These are phyloP conservation scores for Coriolopsis trogii DNA, from an alignment of 1,284 basidiomycete genomes.

Conservation along the genomic window DNA sequence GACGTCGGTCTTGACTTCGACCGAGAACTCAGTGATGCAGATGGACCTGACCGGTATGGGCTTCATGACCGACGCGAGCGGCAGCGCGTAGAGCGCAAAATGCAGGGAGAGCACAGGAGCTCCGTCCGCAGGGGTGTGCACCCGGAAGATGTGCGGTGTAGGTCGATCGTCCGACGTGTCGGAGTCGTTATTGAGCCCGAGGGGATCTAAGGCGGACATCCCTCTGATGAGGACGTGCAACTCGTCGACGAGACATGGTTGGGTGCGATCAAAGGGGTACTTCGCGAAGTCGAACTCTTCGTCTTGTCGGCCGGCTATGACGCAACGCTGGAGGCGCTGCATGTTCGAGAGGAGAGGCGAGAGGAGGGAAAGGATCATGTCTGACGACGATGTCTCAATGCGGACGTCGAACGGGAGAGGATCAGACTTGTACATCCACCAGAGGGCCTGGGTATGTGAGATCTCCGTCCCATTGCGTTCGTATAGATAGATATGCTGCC, in stretches of 20 bases:
- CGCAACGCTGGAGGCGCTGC: constrained; percentile 56
- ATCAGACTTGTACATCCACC: constrained; percentile 56
- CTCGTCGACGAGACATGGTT: constrained; percentile 18
- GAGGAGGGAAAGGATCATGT: constrained; percentile 61
- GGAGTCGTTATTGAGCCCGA: constrained; percentile 18
- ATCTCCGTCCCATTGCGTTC: constrained; percentile 40
- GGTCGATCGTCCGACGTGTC: constrained; percentile 12
- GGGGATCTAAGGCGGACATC: constrained; percentile 16
- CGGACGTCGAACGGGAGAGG: constrained; percentile 59
- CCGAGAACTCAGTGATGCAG: constrained; percentile 52
- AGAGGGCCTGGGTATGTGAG: constrained; percentile 47
- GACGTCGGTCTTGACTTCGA: constrained; percentile 39
- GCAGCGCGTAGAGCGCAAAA: constrained; percentile 47
- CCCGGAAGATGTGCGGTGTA: constrained; percentile 23
- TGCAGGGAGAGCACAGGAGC: constrained; percentile 21
- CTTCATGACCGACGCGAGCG: constrained; percentile 42
- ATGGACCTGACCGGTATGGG: constrained; percentile 59
- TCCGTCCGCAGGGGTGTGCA: constrained; percentile 16
- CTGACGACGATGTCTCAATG: constrained; percentile 49
- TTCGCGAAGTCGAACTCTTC: constrained; percentile 26
- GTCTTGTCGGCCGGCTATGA: constrained; percentile 36
- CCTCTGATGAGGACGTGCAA: constrained; percentile 25
- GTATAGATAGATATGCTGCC: constrained; percentile 58
- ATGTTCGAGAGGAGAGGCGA: constrained; percentile 59
- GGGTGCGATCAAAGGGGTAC: constrained; percentile 15